Conservation (phyloP, 768 basidiomycete genomes). For the Lactarius evosmus region DNA sequence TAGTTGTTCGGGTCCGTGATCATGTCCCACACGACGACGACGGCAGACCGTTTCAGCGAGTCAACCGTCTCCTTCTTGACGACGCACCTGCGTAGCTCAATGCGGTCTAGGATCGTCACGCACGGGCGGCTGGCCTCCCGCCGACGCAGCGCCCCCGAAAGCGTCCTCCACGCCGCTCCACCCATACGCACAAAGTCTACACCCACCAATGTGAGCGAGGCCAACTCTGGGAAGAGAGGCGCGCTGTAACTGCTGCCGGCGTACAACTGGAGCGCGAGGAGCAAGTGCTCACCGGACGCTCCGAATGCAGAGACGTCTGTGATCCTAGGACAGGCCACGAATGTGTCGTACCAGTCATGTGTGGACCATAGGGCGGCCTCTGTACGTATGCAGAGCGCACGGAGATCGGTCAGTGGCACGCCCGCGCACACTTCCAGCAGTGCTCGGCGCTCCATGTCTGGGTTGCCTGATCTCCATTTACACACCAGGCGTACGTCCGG, state of each 20-base stretch:
- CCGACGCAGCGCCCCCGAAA: constrained; percentile 4
- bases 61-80: constrained; percentile 16
- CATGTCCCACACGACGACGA: constrained; percentile 22
- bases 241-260: background rate
- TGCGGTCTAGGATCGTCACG: constrained; percentile 21
- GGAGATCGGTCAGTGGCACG: constrained; percentile 12
- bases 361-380: constrained; percentile 9
- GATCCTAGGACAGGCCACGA: constrained; percentile 10
- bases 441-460: constrained; percentile 15
- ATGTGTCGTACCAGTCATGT: constrained; percentile 19
- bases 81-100: constrained; percentile 16
- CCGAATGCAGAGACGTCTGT: constrained; percentile 16
- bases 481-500: constrained; percentile 14
- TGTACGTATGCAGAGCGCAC: constrained; percentile 4
- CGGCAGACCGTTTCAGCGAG: constrained; percentile 9
- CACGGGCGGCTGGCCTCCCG: constrained; percentile 15
- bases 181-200: constrained; percentile 16
- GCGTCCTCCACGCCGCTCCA: constrained; percentile 5
- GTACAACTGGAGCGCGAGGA: constrained; percentile 5
- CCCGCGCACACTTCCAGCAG: constrained; percentile 1
- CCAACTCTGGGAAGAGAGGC: constrained; percentile 15
- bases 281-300: constrained; percentile 9
- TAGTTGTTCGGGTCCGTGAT: constrained; percentile 16
- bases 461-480: constrained; percentile 15
- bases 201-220: constrained; percentile 12